Conservation (phyloP, 1,284 basidiomycete genomes). For the Trametes hirsuta region DNA sequence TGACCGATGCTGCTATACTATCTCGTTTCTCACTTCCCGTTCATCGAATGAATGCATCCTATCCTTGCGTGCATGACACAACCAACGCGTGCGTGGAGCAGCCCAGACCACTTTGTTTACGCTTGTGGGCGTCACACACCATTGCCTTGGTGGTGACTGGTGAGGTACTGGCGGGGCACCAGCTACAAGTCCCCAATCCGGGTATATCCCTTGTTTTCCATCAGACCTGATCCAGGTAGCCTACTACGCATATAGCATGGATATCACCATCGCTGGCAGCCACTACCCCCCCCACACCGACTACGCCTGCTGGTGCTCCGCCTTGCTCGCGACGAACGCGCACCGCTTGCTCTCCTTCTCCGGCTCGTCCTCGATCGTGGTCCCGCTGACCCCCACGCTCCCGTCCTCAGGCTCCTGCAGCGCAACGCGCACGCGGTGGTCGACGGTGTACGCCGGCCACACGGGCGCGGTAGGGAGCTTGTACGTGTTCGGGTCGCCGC, state of each 20-base stretch:
- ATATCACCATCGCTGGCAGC: too few relatives aligned
- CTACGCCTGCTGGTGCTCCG: slow-evolving; percentile 23
- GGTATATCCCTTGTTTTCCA: too few relatives aligned
- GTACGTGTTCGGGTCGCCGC: slow-evolving; percentile 52
- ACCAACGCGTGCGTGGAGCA: too few relatives aligned
- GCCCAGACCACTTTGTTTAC: too few relatives aligned
- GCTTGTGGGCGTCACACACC: too few relatives aligned
- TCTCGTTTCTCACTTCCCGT: background rate
- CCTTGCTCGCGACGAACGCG: slow-evolving; percentile 32
- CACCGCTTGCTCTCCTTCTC: slow-evolving; percentile 38
- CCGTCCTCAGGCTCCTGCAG: slow-evolving; percentile 43
- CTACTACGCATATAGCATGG: too few relatives aligned
- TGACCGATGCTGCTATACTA: slow-evolving; percentile 12
- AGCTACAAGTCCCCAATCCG: too few relatives aligned
- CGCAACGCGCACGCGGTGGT: slow-evolving; percentile 42
- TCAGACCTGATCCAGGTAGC: too few relatives aligned
- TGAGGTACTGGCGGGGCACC: too few relatives aligned
- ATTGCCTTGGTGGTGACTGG: too few relatives aligned
- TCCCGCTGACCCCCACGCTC: slow-evolving; percentile 42
- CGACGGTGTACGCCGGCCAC: slow-evolving; percentile 43
- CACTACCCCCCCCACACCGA: too few relatives aligned
- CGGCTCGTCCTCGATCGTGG: slow-evolving; percentile 45
- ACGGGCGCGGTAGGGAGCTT: slow-evolving; percentile 50
- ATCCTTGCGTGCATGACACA: background rate
- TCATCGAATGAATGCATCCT: too few relatives aligned